Percentiles rank a stretch among this genome's conserved stretches.
phyloP scores from a whole-genome alignment of 1,284 basidiomycete genomes.

The Malassezia sp. region DNA sequence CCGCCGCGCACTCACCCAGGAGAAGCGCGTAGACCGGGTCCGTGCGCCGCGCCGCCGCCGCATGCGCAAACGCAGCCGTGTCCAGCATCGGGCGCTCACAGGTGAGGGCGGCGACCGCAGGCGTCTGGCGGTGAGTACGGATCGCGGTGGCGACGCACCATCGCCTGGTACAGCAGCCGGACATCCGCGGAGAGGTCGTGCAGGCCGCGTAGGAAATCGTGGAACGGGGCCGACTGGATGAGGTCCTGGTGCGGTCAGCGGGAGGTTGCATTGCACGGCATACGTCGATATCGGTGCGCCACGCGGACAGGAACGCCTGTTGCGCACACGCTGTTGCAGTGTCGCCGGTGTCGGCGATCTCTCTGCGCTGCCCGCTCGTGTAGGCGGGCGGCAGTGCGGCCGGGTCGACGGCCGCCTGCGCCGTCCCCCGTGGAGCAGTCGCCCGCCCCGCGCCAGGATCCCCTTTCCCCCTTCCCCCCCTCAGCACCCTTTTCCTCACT shows the following conservation, averaged over 20 bases:
- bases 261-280: no score
- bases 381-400: no score
- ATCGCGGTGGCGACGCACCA: background rate
- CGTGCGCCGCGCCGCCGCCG: conserved; percentile 10
- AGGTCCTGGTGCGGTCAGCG: conserved; percentile 8
- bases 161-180: conserved; percentile 19
- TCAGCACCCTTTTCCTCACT: no score
- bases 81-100: conserved; percentile 5
- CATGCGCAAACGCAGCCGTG: conserved; percentile 9
- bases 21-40: conserved; percentile 11
- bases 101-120: conserved; percentile 9
- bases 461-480: no score
- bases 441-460: no score
- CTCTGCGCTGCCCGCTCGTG: no score
- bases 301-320: conserved; percentile 16
- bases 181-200: conserved; percentile 30
- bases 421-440: background rate
- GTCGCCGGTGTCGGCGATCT: no score
- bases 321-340: background rate
- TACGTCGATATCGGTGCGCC: conserved; percentile 15
- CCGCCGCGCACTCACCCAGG: background rate
- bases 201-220: conserved; percentile 17
- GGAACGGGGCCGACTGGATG: conserved; percentile 15
- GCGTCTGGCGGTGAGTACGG: conserved; percentile 7
- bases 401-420: background rate